phyloP scores from a whole-genome alignment of 2,329 filamentous ascomycete genomes.

The Fusarium abutilonis region DNA sequence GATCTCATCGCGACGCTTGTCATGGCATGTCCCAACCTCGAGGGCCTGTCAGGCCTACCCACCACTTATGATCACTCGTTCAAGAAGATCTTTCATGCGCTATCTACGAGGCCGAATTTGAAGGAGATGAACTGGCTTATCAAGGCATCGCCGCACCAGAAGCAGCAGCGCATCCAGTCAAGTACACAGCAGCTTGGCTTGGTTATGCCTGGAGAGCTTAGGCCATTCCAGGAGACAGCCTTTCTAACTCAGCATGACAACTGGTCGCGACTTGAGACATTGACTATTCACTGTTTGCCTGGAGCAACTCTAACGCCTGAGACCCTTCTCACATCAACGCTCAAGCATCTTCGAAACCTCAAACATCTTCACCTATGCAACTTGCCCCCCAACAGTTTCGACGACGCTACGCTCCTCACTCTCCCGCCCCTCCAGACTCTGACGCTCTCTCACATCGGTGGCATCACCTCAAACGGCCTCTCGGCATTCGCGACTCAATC shows the following conservation, averaged over 20 bases:
- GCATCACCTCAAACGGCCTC: slow-evolving; percentile 66
- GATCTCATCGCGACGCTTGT: slow-evolving; percentile 68
- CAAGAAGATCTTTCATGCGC: slow-evolving; percentile 65
- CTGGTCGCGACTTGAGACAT: slow-evolving; percentile 65
- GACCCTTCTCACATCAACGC: slow-evolving; percentile 61
- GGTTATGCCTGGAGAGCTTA: slow-evolving; percentile 46
- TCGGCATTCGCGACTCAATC: slow-evolving; percentile 64
- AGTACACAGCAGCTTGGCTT: slow-evolving; percentile 47
- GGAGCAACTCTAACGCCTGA: slow-evolving; percentile 64
- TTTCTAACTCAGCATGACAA: slow-evolving; percentile 63
- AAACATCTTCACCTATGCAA: slow-evolving; percentile 68
- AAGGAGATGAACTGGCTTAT: slow-evolving; percentile 70
- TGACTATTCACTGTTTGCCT: slow-evolving; percentile 68
- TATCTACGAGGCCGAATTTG: slow-evolving; percentile 65
- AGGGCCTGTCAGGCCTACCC: slow-evolving; percentile 65
- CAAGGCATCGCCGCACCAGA: slow-evolving; percentile 48
- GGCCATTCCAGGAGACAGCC: slow-evolving; percentile 50
- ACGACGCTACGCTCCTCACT: slow-evolving; percentile 63
- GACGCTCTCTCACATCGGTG: slow-evolving; percentile 64
- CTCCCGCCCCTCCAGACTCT: slow-evolving; percentile 66
- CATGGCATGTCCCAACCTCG: slow-evolving; percentile 73
- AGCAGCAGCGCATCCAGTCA: slow-evolving; percentile 47
- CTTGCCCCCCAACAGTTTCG: slow-evolving; percentile 65
- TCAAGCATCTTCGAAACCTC: slow-evolving; percentile 63
- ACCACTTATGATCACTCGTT: slow-evolving; percentile 65